Evolutionary conservation across 1,139 yeast genomes (phyloP), one percentile per base, ranked within the genome.

Genomic region (Diutina sp.): DNA sequence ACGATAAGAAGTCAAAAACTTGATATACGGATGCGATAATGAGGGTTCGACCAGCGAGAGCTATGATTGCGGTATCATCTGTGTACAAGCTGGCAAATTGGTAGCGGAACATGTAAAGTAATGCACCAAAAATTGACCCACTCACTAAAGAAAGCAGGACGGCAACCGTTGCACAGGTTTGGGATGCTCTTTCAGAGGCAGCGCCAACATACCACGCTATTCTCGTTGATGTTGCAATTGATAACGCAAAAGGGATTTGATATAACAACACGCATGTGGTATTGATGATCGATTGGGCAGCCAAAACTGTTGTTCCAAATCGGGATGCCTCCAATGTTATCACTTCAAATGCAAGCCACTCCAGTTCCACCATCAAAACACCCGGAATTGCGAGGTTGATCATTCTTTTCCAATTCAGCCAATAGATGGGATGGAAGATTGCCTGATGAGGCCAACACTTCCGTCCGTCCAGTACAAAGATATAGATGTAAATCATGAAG

Each of bases 281-380:
- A 11, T 88, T 76, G 30, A 85, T 81, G 55, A 87, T 82, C 6
- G 88, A 82, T 68, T 87, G 91, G 0, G 91, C 86, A 12, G 90
- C 93, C 60, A 87, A 72, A 0, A 80, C 80, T 8, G 73, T 77
- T 1, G 90, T 83, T 35, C 93, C 87, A 62, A 84, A 82, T 61
- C 75, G 74, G 6, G 87, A 79, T 1, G 87, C 83, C 44, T 81
- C 73, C 59, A 84, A 75, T 0, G 95, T 87, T 64, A 87, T 72
- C 5, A 88, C 76, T 69, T 89, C 95, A 68, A 90, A 90, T 0
- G 96, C 96, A 61, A 89, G 73, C 67, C 88, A 88, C 66, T 90
- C 96, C 1, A 95, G 88, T 64, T 86, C 85, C 12, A 89, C 86
- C 95, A 89, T 89, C 44, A 88, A 69, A 3, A 88, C 83, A 4